Base-by-base conservation (phyloP, 169 alveolate genomes). In the Plasmodium reichenowi region DNA sequence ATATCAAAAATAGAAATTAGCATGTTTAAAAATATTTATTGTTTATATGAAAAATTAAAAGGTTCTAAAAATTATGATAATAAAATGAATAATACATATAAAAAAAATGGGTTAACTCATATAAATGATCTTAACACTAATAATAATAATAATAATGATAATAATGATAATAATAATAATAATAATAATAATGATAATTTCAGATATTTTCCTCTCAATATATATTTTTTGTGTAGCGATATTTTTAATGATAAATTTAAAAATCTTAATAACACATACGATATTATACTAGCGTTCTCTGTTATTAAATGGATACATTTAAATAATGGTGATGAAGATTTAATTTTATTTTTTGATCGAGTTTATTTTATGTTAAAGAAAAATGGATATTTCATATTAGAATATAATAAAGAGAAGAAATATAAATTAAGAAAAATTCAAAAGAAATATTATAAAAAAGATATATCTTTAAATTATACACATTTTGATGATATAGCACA, bases 231-330 rank as follows among this genome's bases (percentile, higher is more conserved):
- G 17, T 80, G 90, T 54, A 24, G 60, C 10, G 58, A 80, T 59
- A 80, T 80, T 32, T 80, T 80, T 68, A 80, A 80, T 47, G 7
- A 80, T 38, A 43, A 26, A n/a, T 80, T 66, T 59, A 43, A 50
- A 48, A 26, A 56, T 15, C 29, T 71, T 9, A 62, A 80, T 15
- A 67, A 59, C 26, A 80, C 52, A 63, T 80, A 80, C 22, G 90
- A 80, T 48, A 62, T 80, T 67, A 68, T 80, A 52, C 67, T 80
- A 32, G 67, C 83, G 47, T 54, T 80, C 15, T 67, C 83, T 48
- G 90, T 80, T 38, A 38, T 80, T 47, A 80, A 80, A 59, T 80
- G 90, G 90, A 80, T 80, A 29, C 90, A 80, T 24, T 50, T 80
- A 56, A 80, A 60, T 71, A 54, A 80, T 52, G 90, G 90, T 15